Evolutionary conservation across 75 land plant species (phyloP), one percentile per base, ranked within the genome.

Genomic region (Cryptomeria japonica): DNA sequence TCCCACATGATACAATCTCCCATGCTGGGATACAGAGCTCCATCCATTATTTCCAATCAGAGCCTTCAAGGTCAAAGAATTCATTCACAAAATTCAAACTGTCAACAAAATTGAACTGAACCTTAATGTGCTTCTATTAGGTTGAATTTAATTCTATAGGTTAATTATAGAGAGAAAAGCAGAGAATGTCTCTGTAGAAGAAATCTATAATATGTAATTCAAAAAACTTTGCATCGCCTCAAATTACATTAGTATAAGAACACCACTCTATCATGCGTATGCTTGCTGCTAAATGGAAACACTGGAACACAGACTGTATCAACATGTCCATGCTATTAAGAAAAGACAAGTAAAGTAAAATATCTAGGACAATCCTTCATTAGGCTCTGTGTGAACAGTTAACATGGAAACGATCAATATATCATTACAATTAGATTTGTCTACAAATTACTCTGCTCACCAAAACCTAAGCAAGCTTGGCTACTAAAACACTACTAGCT

Each of bases 31-130:
- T 37, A 82, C 53, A 11, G 89, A 88, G 87, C 92, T 91, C 92
- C 92, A 91, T 38, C 92, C 87, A 32, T 91, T 86, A 86, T 91
- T 91, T 25, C 90, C 92, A 37, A 91, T 88, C 37, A 91, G 73
- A 16, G 90, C 92, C 90, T 91, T 87, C 42, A 77, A 3, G 39
- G 68, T 5, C 22, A 61, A 61, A 61, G 68, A 61, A 61, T 61
- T 58, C 3, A 58, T 58, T 14, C 56, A 55, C 56, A 55, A 55
- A 13, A 55, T 55, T 55, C 58, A 55, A 55, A 18, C 19, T 15
- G 19, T 55, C 58, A 55, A 55, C 18, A 15, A 18, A 55, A 55
- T 55, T 55, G 58, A 55, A 55, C 58, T 18, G 58, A 55, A 55
- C 58, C 19, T 18, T 53, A 53, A 12, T 53, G 16, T 53, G 46